Evolutionary conservation across 2,329 filamentous ascomycete genomes (phyloP), one percentile per base, ranked within the genome.

Genomic region (Bimuria novae-zelandiae): DNA sequence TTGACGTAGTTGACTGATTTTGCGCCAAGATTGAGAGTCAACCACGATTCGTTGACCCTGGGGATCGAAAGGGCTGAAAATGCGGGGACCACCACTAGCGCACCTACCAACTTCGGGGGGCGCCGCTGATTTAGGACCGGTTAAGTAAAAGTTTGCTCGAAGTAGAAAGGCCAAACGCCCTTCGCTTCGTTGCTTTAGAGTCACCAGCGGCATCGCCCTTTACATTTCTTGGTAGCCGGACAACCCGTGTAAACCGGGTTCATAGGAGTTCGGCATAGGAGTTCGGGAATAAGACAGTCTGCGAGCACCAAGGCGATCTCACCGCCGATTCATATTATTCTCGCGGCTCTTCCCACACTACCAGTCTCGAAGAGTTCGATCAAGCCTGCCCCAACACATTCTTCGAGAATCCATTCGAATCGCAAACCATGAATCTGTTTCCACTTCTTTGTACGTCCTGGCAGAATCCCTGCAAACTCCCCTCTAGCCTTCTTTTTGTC

Each of bases 351-450:
- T 1, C 89, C 89, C n/a, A 91, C 87, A 62, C 84, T 88, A 12
- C 86, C 80, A 11, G 89, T 92, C 65, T 90, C 84, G 69, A 92
- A 92, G 12, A 89, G 75, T 72, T 92, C 89, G 3, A 91, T 81
- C 14, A 87, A 66, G 1, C 89, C 89, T 23, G 85, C 79, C 0
- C 88, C 89, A 21, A 89, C 79, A 37, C 87, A 88, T 70, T 91
- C 88, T 35, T 82, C 85, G 36, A 92, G 68, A 14, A 89, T 79
- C 86, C 87, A 92, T 53, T 87, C 82, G 71, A 90, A 92, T 37
- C 81, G 75, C 55, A 90, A 71, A 0, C 89, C 89, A 64, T 84
- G 83, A 57, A 90, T 89, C 25, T 83, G 80, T 67, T 81, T 86
- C 89, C 89, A 92, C 67, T 85, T 87, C 67, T 80, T 83, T 14